A percentile compares a stretch with the other conserved stretches of the same genome.
Evolutionary conservation across 805 yeast genomes (phyloP).

Genomic region (Metschnikowia proteae): DNA sequence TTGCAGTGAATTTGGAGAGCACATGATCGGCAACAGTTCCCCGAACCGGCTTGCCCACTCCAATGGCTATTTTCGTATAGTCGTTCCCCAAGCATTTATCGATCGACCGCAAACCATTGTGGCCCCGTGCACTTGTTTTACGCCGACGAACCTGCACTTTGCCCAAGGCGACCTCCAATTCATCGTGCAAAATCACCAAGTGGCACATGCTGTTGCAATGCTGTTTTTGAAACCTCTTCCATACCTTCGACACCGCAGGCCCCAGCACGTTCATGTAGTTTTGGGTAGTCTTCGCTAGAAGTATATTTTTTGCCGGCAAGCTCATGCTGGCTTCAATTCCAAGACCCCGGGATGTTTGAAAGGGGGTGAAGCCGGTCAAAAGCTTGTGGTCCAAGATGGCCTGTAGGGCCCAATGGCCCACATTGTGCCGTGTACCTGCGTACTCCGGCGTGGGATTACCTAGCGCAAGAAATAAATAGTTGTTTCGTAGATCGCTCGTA

Average conservation of each 20-base stretch:
- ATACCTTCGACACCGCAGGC: constrained; percentile 45
- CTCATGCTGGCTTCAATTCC: constrained; percentile 3
- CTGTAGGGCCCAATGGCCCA: constrained; percentile 59
- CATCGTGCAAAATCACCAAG: constrained; percentile 73
- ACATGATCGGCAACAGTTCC: constrained; percentile 63
- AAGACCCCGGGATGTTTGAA: constrained; percentile 5
- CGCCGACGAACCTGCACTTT: constrained; percentile 58
- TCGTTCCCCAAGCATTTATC: constrained; percentile 43
- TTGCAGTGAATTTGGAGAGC: constrained; percentile 45
- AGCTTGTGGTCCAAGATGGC: constrained; percentile 55
- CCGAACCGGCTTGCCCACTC: constrained; percentile 65
- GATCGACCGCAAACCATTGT: constrained; percentile 73
- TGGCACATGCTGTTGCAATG: constrained; percentile 24
- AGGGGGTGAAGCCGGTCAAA: constrained; percentile 30
- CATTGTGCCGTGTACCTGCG: constrained; percentile 68
- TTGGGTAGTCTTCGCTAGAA: constrained; percentile 49
- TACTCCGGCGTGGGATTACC: constrained; percentile 76
- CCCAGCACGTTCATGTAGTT: constrained; percentile 75
- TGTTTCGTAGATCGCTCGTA: background rate
- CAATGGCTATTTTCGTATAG: constrained; percentile 67
- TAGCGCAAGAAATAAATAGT: constrained; percentile 36
- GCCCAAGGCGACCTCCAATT: constrained; percentile 64
- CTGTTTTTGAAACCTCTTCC: constrained; percentile 31
- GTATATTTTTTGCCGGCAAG: constrained; percentile 15
- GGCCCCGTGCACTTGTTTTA: constrained; percentile 70